Base-by-base conservation (phyloP, 306 rosid species). In the Lablab purpureus region DNA sequence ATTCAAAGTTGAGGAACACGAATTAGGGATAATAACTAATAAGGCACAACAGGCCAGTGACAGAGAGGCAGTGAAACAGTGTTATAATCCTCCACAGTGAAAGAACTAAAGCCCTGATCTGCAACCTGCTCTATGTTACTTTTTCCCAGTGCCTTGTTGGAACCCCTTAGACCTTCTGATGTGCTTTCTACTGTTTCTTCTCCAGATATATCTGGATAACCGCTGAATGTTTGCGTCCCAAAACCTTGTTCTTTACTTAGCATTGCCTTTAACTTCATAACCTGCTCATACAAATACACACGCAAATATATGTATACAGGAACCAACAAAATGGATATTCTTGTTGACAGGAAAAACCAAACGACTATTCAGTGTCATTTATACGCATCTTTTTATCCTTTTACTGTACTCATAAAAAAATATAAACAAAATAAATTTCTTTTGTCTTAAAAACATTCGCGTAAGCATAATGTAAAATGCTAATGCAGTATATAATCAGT, bases 151-250 rank as follows among this genome's bases (percentile, higher is more conserved):
- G 78, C 58, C 80, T 86, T 80, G 78, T 80, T 71, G 6, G 87
- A 76, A 81, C 87, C 84, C 10, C 80, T 80, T 27, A 79, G 69
- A 32, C 71, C 81, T 0, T 63, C 87, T 18, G 90, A 84, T 1
- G 87, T 79, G 85, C 90, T 83, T 55, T 89, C 93, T 43, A 75
- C 92, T 5, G 89, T 91, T 77, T 89, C 93, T 77, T 87, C 90
- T 32, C 89, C 89, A 5, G 89, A 91, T 52, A 88, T 71, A 19
- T 84, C 90, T 5, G 85, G 78, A 80, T 84, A 84, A 37, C 78
- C 89, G 5, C 73, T 58, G 3, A 89, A 89, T 30, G 75, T 83
- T 52, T 86, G 92, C 40, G 84, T 88, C 85, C 84, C 82, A 0
- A 65, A 45, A 0, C 70, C 84, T 82, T 91, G 87, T 70, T 89